Conservation (phyloP, 2,329 filamentous ascomycete species). For the Cercospora canescens region DNA sequence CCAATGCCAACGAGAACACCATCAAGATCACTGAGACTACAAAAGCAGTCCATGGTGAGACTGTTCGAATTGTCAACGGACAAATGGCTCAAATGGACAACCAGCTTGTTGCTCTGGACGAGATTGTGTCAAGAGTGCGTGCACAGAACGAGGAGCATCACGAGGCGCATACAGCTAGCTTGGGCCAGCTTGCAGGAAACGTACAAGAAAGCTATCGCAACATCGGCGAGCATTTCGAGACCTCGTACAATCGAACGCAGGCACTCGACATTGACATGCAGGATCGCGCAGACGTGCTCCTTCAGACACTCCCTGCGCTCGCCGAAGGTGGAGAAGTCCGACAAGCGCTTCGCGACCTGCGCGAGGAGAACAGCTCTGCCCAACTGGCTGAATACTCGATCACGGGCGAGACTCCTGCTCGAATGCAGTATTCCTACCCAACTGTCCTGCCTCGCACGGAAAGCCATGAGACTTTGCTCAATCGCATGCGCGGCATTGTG, state of each 20-base stretch:
- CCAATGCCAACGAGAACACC: slow-evolving; percentile 74
- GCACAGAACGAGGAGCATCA: slow-evolving; percentile 79
- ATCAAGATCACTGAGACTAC: slow-evolving; percentile 81
- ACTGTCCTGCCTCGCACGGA: slow-evolving; percentile 76
- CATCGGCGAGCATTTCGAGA: slow-evolving; percentile 69
- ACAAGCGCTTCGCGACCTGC: slow-evolving; percentile 69
- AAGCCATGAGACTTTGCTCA: slow-evolving; percentile 57
- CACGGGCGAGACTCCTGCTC: slow-evolving; percentile 84
- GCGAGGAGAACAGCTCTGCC: slow-evolving; percentile 65
- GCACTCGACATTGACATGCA: slow-evolving; percentile 69
- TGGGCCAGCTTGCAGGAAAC: slow-evolving; percentile 65
- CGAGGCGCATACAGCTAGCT: slow-evolving; percentile 64
- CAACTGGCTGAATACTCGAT: slow-evolving; percentile 76
- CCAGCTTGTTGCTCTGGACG: slow-evolving; percentile 89
- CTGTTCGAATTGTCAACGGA: slow-evolving; percentile 82
- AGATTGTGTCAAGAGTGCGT: slow-evolving; percentile 81
- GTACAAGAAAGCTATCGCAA: slow-evolving; percentile 73
- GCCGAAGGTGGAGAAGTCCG: slow-evolving; percentile 57
- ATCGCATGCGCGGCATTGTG: slow-evolving; percentile 48
- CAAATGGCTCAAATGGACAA: slow-evolving; percentile 83
- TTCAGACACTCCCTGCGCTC: slow-evolving; percentile 63
- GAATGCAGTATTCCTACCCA: slow-evolving; percentile 77
- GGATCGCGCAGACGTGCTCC: slow-evolving; percentile 58
- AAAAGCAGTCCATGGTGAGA: slow-evolving; percentile 85
- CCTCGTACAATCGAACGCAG: slow-evolving; percentile 67